Evolutionary conservation across 2,329 filamentous ascomycete genomes (phyloP), one percentile per base, ranked within the genome.

Genomic region (Chalara sp.): DNA sequence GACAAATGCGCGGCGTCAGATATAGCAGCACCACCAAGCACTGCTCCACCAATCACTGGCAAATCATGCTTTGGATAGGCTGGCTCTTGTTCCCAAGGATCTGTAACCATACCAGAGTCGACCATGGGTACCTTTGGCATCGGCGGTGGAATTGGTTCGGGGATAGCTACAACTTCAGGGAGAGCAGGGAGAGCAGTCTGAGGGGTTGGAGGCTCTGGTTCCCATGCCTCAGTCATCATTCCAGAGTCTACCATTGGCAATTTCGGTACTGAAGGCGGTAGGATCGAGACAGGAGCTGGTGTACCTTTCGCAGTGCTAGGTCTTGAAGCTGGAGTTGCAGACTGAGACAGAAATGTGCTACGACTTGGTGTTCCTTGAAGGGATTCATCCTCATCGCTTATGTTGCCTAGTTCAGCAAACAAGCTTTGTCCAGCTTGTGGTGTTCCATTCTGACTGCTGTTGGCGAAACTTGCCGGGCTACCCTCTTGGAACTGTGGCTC

Each of bases 401-500:
- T 73, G 58, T 89, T 88, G 48, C 87, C 89, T 41, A 99, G 78
- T 68, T 99, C 93, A 40, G 90, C 90, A 65, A 93, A 95, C 47
- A 99, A 74, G 63, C 87, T 97, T 72, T 96, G 88, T 12, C 81
- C 78, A 42, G 68, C 67, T 51, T 77, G 71, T 7, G 79, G 73
- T 3, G 77, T 80, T 44, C 71, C 71, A 49, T 70, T 63, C 44
- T 67, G 67, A 55, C 72, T 76, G 58, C 73, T 76, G 53, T 72
- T 75, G 13, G 68, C 70, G 55, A 77, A 74, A 62, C 79, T 81
- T 46, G 76, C 75, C 13, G 80, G 82, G 54, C 82, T 86, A 63
- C 79, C 77, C n/a, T 37, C 35, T 42, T 76, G 75, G 55, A 80
- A 70, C 44, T 65, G 66, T 2, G 76, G 76, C 54, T 83, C 81